Conservation (phyloP, 352 stramenopile genomes). For the Globisporangium apiculatum region DNA sequence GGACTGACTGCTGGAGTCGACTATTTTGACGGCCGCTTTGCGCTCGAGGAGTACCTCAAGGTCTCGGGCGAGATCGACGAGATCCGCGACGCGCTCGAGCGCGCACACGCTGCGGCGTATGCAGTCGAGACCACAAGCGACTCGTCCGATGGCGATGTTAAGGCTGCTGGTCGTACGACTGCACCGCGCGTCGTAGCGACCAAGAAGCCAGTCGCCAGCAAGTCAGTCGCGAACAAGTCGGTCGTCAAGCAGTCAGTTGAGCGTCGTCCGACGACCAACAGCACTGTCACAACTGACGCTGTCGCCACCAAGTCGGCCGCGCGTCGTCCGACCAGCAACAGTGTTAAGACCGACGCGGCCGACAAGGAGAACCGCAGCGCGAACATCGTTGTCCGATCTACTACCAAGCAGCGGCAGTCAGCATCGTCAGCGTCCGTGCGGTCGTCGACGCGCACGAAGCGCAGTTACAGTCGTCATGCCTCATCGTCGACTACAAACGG, state of each 20-base stretch:
- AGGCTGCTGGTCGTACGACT: not conserved
- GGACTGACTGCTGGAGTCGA: conserved; percentile 26
- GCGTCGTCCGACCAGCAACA: conserved; percentile 3
- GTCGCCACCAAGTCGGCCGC: no score
- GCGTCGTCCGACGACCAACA: no score
- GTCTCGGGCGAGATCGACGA: conserved; percentile 28
- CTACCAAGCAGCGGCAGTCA: not conserved
- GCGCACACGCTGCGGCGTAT: conserved; percentile 24
- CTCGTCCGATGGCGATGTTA: not conserved
- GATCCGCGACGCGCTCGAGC: conserved; percentile 30
- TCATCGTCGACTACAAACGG: no score
- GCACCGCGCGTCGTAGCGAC: no score
- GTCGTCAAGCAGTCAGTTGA: no score
- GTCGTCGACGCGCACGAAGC: not conserved
- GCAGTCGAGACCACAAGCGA: not conserved
- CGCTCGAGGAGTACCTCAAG: conserved; percentile 41
- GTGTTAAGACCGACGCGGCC: conserved; percentile 7
- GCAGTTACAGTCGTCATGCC: no score
- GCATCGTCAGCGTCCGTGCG: not conserved
- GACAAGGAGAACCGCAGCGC: conserved; percentile 12
- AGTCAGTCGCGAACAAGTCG: no score
- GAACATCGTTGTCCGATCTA: conserved; percentile 2
- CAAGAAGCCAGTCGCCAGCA: no score
- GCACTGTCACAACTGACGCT: not conserved
- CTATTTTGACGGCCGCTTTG: conserved; percentile 38